A percentile compares a stretch with the other conserved stretches of the same genome.
These are phyloP conservation scores for Yamadazyma akitaensis DNA, from an alignment of 805 yeast genomes.

Conservation along the genomic window DNA sequence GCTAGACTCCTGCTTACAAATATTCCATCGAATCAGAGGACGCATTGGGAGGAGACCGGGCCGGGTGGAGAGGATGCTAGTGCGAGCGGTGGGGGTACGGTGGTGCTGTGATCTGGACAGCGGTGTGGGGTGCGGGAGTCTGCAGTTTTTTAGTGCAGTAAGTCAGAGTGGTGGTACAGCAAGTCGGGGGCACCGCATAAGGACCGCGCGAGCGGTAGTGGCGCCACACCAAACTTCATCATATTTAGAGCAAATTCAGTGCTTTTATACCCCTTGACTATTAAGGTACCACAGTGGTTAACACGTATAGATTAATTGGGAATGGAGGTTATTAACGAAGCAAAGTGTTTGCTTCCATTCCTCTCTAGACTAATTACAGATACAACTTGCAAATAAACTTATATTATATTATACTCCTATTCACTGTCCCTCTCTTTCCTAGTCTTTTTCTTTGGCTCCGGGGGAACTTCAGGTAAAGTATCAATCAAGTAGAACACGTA, in stretches of 20 bases:
- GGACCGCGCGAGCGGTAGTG: background rate
- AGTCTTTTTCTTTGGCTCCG: slow-evolving; percentile 6
- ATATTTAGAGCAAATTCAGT: background rate
- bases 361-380: too few species aligned
- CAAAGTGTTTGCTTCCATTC: background rate
- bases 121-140: too few species aligned
- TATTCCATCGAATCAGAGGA: background rate
- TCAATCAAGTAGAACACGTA: slow-evolving; percentile 24
- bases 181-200: background rate
- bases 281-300: background rate
- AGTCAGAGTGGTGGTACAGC: too few species aligned
- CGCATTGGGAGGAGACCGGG: background rate
- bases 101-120: background rate
- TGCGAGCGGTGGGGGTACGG: background rate
- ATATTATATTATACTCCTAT: background rate
- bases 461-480: slow-evolving; percentile 17
- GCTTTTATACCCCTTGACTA: background rate
- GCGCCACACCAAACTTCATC: background rate
- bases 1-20: slow-evolving; percentile 1
- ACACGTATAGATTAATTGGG: background rate
- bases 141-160: too few species aligned
- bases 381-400: too few species aligned
- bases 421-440: background rate
- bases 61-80: background rate
- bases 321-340: background rate